Evolutionary conservation across 176 grass and related monocot species (phyloP).

Genomic region (Cocos nucifera): DNA sequence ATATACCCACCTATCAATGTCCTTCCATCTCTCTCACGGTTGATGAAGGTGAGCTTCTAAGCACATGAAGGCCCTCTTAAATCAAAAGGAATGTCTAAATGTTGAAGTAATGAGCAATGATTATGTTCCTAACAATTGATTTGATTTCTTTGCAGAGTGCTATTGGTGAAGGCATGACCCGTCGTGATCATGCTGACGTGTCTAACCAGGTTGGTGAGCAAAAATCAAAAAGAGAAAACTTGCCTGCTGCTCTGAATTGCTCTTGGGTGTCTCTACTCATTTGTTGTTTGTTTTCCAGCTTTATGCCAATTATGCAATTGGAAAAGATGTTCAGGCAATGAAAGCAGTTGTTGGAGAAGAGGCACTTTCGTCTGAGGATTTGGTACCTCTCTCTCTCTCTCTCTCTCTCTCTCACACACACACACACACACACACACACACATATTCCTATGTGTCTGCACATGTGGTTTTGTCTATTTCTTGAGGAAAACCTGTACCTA

Average conservation of each 20-base stretch:
- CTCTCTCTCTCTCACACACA: not conserved
- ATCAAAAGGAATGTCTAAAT: too few species aligned
- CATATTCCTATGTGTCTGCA: not conserved
- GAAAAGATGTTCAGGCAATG: conserved; percentile 99
- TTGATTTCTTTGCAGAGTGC: conserved; percentile 56
- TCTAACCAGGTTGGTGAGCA: conserved; percentile 75
- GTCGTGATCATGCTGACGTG: conserved; percentile 94
- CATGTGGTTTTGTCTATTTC: conserved; percentile 1
- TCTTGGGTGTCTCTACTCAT: conserved; percentile 1
- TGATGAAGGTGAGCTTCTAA: conserved; percentile 78
- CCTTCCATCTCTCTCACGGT: conserved; percentile 83
- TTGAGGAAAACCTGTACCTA: too few species aligned
- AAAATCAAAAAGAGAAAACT: too few species aligned
- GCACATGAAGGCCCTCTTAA: too few species aligned
- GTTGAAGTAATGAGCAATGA: too few species aligned
- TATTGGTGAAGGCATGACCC: conserved; percentile 99
- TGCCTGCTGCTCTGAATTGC: not conserved
- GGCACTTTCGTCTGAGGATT: conserved; percentile 94
- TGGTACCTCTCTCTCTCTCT: conserved; percentile 37
- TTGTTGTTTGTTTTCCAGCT: conserved; percentile 41
- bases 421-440: not conserved
- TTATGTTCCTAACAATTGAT: too few species aligned
- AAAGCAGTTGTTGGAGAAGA: conserved; percentile 99
- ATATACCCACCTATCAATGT: conserved; percentile 99
- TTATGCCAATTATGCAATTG: conserved; percentile 99